phyloP scores from a whole-genome alignment of 2,329 filamentous ascomycete species.

The Aspergillus sojae region DNA sequence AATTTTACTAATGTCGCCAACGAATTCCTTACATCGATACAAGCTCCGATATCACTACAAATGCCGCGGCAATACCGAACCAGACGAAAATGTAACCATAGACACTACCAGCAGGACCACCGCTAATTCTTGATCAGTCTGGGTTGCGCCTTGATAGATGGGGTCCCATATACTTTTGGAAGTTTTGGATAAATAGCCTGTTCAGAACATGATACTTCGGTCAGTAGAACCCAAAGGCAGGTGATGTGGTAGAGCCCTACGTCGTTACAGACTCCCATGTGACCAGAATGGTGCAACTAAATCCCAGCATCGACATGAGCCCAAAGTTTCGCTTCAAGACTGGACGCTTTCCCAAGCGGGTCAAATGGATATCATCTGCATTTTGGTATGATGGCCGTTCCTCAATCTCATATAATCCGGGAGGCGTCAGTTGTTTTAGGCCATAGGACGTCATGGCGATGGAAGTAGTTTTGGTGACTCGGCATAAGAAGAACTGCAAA shows the following conservation, averaged over 20 bases:
- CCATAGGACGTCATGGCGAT: background rate
- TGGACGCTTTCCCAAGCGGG: constrained; percentile 54
- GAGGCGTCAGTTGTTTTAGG: constrained; percentile 16
- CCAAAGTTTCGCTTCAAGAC: constrained; percentile 51
- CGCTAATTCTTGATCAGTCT: constrained; percentile 19
- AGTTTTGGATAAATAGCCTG: constrained; percentile 20
- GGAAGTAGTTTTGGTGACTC: background rate
- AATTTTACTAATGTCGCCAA: no score
- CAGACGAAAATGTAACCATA: constrained; percentile 40
- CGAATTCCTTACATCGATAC: constrained; percentile 33
- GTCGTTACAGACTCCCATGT: constrained; percentile 37
- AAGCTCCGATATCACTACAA: constrained; percentile 35
- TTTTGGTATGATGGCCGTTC: constrained; percentile 19
- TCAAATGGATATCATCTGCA: constrained; percentile 49
- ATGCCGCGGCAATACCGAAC: constrained; percentile 29
- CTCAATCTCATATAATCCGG: constrained; percentile 16
- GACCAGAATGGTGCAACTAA: constrained; percentile 43
- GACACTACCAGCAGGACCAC: constrained; percentile 35
- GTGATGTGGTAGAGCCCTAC: background rate
- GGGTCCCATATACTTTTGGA: constrained; percentile 21
- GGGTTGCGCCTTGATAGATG: background rate
- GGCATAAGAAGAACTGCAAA: background rate
- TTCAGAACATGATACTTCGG: background rate
- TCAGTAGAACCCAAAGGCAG: background rate
- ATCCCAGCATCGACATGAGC: constrained; percentile 44